A percentile compares a stretch with the other conserved stretches of the same genome.
phyloP scores from a whole-genome alignment of 345 rosid genomes.

The Aurinia saxatilis region DNA sequence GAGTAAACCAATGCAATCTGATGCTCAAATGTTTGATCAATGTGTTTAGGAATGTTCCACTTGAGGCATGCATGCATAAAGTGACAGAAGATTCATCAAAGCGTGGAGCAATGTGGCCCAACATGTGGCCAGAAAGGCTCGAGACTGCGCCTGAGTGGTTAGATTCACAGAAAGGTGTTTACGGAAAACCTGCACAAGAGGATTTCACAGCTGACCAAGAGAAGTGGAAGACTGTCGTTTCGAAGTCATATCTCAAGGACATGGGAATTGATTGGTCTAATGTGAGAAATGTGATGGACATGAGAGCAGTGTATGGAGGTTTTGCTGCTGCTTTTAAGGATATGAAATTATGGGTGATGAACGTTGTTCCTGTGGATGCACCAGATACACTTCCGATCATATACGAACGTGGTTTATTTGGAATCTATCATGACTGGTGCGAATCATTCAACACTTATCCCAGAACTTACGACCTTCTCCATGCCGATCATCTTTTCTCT shows the following conservation, averaged over 20 bases:
- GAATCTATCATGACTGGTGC: conserved; percentile 92
- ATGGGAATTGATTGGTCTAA: conserved; percentile 62
- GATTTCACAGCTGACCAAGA: conserved; percentile 58
- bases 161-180: conserved; percentile 50
- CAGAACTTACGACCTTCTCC: conserved; percentile 79
- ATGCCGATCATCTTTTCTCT: conserved; percentile 79
- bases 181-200: conserved; percentile 60
- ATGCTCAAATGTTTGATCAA: background rate
- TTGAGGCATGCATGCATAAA: conserved; percentile 79
- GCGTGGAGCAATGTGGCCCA: conserved; percentile 74
- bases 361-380: conserved; percentile 61
- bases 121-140: conserved; percentile 59
- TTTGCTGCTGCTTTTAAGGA: conserved; percentile 78
- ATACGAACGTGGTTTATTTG: conserved; percentile 86
- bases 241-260: conserved; percentile 47
- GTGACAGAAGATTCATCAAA: conserved; percentile 43
- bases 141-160: conserved; percentile 72
- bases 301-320: conserved; percentile 94
- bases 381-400: conserved; percentile 82
- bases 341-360: conserved; percentile 81
- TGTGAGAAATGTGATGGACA: conserved; percentile 84
- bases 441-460: conserved; percentile 89
- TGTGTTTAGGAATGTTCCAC: conserved; percentile 56
- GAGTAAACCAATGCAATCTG: background rate
- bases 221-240: conserved; percentile 61